Percentiles rank a stretch among this genome's conserved stretches.
Conservation (phyloP, 306 rosid species). For the Sicyos edulis region DNA sequence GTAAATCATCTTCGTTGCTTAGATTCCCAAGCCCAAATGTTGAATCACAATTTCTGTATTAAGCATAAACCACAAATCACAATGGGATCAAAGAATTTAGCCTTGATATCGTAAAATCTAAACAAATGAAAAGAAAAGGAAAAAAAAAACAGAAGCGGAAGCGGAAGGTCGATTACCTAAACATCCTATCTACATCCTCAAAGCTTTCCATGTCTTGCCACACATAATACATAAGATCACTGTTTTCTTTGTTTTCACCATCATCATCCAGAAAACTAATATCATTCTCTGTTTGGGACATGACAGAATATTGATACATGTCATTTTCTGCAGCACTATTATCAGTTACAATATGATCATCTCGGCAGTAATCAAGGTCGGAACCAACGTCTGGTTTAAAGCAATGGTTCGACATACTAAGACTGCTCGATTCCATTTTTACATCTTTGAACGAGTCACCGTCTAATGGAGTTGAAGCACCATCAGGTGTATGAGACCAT, state of each 20-base stretch:
- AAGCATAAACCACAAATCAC: conserved; percentile 18
- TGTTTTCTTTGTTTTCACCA: conserved; percentile 27
- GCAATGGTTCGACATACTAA: conserved; percentile 37
- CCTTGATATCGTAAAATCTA: conserved; percentile 14
- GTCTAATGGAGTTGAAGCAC: conserved; percentile 42
- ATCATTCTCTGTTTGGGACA: conserved; percentile 53
- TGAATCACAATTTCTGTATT: conserved; percentile 64
- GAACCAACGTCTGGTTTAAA: conserved; percentile 40
- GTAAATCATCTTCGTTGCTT: conserved; percentile 54
- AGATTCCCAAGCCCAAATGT: conserved; percentile 57
- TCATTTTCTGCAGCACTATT: conserved; percentile 46
- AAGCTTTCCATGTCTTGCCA: conserved; percentile 76
- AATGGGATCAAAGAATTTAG: conserved; percentile 6
- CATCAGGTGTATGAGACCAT: conserved; percentile 48
- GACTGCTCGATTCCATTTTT: conserved; percentile 32
- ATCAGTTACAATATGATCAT: conserved; percentile 47
- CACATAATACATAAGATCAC: conserved; percentile 36
- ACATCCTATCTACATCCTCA: conserved; percentile 84
- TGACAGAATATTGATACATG: conserved; percentile 40
- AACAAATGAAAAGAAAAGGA: conserved; percentile 3
- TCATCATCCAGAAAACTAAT: conserved; percentile 65
- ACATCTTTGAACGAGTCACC: conserved; percentile 41
- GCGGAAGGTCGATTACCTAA: conserved; percentile 42
- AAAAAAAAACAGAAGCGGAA: neutral
- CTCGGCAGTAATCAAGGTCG: conserved; percentile 38